phyloP scores from a whole-genome alignment of 2,329 filamentous ascomycete species.

The Daldinia eschscholtzii region DNA sequence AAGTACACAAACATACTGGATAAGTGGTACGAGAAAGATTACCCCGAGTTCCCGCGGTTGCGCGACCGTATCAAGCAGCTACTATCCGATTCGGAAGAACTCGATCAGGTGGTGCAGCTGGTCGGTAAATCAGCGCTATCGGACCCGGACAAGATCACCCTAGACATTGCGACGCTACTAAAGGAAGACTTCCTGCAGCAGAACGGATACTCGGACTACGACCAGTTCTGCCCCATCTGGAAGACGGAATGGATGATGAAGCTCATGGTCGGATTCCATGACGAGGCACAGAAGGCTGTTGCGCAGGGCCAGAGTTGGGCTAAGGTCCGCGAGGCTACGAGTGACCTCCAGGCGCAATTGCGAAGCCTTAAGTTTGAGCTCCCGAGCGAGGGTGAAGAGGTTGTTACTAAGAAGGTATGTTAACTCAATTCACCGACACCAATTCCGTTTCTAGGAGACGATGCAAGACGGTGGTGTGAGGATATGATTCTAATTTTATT shows the following conservation, averaged over 20 bases:
- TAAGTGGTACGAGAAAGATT: slow-evolving; percentile 93
- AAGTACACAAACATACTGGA: slow-evolving; percentile 93
- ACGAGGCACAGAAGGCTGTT: slow-evolving; percentile 96
- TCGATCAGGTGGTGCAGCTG: slow-evolving; percentile 98
- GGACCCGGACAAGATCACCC: slow-evolving; percentile 97
- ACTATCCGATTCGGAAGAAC: slow-evolving; percentile 92
- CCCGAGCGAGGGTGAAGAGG: slow-evolving; percentile 85
- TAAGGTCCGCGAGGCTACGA: slow-evolving; percentile 91
- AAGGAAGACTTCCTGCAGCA: slow-evolving; percentile 99
- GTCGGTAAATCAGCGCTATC: slow-evolving; percentile 97
- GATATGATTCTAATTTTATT: slow-evolving; percentile 12
- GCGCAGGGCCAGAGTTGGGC: slow-evolving; percentile 90
- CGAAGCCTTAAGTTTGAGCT: slow-evolving; percentile 97
- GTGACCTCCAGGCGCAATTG: slow-evolving; percentile 85
- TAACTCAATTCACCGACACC: not conserved
- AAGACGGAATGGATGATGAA: slow-evolving; percentile 99
- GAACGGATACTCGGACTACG: slow-evolving; percentile 98
- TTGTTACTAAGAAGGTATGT: slow-evolving; percentile 83
- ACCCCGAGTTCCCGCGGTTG: slow-evolving; percentile 92
- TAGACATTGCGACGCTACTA: slow-evolving; percentile 89
- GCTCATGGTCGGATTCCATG: slow-evolving; percentile 97
- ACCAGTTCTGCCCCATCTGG: slow-evolving; percentile 99
- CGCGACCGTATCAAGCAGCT: slow-evolving; percentile 95
- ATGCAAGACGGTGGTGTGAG: not conserved
- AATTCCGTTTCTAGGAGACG: not conserved